phyloP scores from a whole-genome alignment of 1,284 basidiomycete species.

The Pisolithus thermaeus region DNA sequence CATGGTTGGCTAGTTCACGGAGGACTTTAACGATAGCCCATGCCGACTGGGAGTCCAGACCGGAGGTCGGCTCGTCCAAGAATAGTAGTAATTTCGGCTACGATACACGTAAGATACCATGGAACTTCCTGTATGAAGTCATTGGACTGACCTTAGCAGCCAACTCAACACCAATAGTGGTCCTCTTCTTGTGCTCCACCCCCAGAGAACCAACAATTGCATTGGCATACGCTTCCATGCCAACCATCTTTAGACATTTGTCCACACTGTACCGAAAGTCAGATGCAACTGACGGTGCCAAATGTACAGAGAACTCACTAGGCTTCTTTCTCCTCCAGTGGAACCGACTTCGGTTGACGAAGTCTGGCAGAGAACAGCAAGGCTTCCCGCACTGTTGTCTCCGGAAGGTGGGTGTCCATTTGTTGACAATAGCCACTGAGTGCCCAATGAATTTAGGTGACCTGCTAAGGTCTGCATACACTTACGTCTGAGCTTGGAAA shows the following conservation, averaged over 20 bases:
- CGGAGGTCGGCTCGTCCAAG: slow-evolving; percentile 80
- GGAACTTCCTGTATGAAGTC: neutral
- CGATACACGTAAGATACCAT: slow-evolving; percentile 20
- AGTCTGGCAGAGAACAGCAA: slow-evolving; percentile 78
- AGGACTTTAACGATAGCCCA: slow-evolving; percentile 83
- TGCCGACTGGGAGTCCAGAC: slow-evolving; percentile 84
- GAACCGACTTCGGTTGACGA: slow-evolving; percentile 67
- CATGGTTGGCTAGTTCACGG: slow-evolving; percentile 75
- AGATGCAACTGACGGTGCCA: neutral
- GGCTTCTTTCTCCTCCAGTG: slow-evolving; percentile 68
- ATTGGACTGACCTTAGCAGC: slow-evolving; percentile 53
- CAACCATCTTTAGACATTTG: slow-evolving; percentile 74
- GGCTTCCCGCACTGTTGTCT: slow-evolving; percentile 79
- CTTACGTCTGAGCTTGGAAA: slow-evolving; percentile 67
- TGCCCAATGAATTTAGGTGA: neutral
- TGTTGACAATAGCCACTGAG: slow-evolving; percentile 74
- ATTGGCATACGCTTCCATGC: slow-evolving; percentile 64
- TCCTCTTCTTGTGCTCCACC: slow-evolving; percentile 74
- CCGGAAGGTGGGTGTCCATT: slow-evolving; percentile 72
- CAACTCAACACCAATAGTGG: slow-evolving; percentile 79
- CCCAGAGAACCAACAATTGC: slow-evolving; percentile 74
- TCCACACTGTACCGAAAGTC: slow-evolving; percentile 52
- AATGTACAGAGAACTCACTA: slow-evolving; percentile 43
- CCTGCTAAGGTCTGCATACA: neutral
- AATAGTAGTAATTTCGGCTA: slow-evolving; percentile 74